A percentile compares a stretch with the other conserved stretches of the same genome.
Evolutionary conservation across 2,329 filamentous ascomycete genomes (phyloP).

Genomic region (Akanthomyces uredinophilus): DNA sequence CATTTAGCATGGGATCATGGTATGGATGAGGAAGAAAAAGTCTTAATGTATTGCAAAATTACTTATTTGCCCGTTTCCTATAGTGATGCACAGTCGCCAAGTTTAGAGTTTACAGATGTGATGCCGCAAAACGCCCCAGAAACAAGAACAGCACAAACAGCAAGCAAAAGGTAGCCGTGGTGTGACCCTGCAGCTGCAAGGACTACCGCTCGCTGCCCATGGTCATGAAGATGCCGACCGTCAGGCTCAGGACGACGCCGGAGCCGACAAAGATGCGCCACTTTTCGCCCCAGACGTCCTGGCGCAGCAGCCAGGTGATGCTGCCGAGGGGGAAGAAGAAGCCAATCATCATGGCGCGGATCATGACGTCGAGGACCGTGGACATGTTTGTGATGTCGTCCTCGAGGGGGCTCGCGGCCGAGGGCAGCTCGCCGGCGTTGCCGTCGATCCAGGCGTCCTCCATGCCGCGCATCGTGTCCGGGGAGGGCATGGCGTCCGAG

Average conservation of each 20-base stretch:
- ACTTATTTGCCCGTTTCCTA: not conserved
- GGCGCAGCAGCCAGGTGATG: slow-evolving; percentile 76
- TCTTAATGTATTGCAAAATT: slow-evolving; percentile 4
- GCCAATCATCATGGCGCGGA: slow-evolving; percentile 83
- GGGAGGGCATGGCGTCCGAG: slow-evolving; percentile 81
- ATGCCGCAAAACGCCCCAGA: not conserved
- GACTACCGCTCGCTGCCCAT: slow-evolving; percentile 32
- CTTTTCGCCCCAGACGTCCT: slow-evolving; percentile 78
- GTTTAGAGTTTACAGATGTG: not conserved
- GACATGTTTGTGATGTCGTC: slow-evolving; percentile 48
- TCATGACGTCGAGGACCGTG: slow-evolving; percentile 69
- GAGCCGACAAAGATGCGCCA: slow-evolving; percentile 83
- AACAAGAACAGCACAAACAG: not conserved
- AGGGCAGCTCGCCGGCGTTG: slow-evolving; percentile 41
- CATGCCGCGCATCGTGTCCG: slow-evolving; percentile 66
- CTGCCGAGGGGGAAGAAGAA: slow-evolving; percentile 94
- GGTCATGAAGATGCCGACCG: slow-evolving; percentile 63
- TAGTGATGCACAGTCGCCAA: not conserved
- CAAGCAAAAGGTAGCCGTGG: not conserved
- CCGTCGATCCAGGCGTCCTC: slow-evolving; percentile 91
- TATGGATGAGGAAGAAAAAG: slow-evolving; percentile 11
- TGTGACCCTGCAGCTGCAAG: not conserved
- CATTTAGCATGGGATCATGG: not conserved
- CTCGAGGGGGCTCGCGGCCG: slow-evolving; percentile 32
- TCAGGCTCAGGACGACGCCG: slow-evolving; percentile 74